A percentile compares a stretch with the other conserved stretches of the same genome.
Conservation (phyloP, 1,139 yeast genomes). For the Debaryomyces subglobosus region DNA sequence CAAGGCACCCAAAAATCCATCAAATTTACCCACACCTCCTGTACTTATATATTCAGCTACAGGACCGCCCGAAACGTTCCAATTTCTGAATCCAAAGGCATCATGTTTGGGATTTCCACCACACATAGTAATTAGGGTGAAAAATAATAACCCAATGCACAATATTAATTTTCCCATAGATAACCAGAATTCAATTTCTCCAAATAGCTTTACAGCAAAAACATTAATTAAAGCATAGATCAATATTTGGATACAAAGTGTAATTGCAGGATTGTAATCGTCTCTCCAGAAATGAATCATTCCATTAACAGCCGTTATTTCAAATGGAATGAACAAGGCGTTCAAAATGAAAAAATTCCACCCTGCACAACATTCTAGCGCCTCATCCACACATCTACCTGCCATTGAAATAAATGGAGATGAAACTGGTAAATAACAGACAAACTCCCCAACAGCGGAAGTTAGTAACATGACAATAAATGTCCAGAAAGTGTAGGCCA, state of each 20-base stretch:
- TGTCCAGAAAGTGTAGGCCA: slow-evolving; percentile 47
- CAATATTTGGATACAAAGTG: slow-evolving; percentile 62
- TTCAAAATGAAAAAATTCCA: slow-evolving; percentile 82
- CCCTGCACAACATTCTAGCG: slow-evolving; percentile 79
- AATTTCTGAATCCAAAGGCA: slow-evolving; percentile 67
- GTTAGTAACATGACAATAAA: slow-evolving; percentile 61
- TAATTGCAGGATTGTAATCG: slow-evolving; percentile 70
- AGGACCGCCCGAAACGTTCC: slow-evolving; percentile 52
- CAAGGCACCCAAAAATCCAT: slow-evolving; percentile 69
- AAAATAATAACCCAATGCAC: slow-evolving; percentile 70
- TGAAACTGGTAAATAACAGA: slow-evolving; percentile 70
- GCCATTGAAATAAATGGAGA: slow-evolving; percentile 63
- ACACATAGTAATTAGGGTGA: slow-evolving; percentile 78
- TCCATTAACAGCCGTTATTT: slow-evolving; percentile 77
- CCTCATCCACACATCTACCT: slow-evolving; percentile 61
- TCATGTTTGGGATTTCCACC: slow-evolving; percentile 78
- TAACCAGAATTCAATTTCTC: slow-evolving; percentile 82
- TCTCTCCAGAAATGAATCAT: slow-evolving; percentile 80
- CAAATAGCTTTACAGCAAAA: slow-evolving; percentile 72
- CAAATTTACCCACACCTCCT: slow-evolving; percentile 69
- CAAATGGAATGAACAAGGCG: slow-evolving; percentile 78
- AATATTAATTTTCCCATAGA: slow-evolving; percentile 72
- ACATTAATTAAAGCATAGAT: slow-evolving; percentile 66
- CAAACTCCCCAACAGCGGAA: slow-evolving; percentile 81
- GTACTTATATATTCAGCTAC: slow-evolving; percentile 57